Evolutionary conservation across 805 yeast species (phyloP).

Genomic region (Kockiozyma suomiensis): DNA sequence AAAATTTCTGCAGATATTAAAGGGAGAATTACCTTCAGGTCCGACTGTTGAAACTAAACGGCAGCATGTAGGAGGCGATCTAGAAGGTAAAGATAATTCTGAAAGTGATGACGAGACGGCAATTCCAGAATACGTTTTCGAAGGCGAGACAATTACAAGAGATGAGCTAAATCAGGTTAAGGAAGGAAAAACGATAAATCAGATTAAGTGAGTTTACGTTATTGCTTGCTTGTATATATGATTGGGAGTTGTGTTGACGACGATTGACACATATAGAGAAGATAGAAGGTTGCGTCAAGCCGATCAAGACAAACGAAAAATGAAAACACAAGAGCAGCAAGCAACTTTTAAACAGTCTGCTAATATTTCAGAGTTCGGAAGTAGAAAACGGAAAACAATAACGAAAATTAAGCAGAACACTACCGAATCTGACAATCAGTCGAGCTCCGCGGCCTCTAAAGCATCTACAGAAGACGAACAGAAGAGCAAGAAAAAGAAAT

Average conservation of each 20-base stretch:
- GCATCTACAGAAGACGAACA: background rate
- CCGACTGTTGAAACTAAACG: slow-evolving; percentile 19
- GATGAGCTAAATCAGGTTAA: slow-evolving; percentile 27
- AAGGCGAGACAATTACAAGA: slow-evolving; percentile 23
- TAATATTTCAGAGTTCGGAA: slow-evolving; percentile 17
- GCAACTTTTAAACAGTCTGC: slow-evolving; percentile 3
- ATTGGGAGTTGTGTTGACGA: background rate
- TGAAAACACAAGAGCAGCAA: background rate
- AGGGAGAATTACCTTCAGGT: slow-evolving; percentile 23
- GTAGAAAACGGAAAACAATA: slow-evolving; percentile 15
- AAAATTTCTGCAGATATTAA: slow-evolving; percentile 21
- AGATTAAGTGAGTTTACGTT: slow-evolving; percentile 18
- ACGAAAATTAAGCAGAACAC: background rate
- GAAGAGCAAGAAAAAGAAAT: background rate
- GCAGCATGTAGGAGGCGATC: background rate
- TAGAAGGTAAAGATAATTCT: background rate
- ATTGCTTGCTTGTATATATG: background rate
- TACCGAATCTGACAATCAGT: slow-evolving; percentile 1
- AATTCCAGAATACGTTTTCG: slow-evolving; percentile 25
- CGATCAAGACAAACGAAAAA: background rate
- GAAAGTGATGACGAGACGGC: slow-evolving; percentile 15
- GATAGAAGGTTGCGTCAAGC: slow-evolving; percentile 1
- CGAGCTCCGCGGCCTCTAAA: background rate
- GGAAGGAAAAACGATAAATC: slow-evolving; percentile 14
- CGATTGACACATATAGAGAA: background rate